Evolutionary conservation across 2,329 filamentous ascomycete species (phyloP).

Genomic region (Sphaerulina vaccinii): DNA sequence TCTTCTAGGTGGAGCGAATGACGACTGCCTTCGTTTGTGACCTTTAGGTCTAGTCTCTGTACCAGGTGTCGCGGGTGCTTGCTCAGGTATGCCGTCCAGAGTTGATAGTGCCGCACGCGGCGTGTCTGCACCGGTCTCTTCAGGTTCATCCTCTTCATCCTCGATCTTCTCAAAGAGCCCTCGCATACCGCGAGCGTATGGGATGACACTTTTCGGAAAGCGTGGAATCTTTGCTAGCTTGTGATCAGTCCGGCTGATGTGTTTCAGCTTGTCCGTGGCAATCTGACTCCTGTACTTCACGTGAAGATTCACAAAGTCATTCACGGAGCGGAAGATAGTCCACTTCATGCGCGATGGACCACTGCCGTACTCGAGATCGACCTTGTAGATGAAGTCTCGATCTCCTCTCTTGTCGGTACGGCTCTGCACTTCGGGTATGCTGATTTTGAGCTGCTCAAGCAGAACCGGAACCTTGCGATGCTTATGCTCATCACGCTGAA

Average conservation of each 20-base stretch:
- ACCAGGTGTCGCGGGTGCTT: slow-evolving; percentile 2
- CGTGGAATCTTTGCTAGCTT: slow-evolving; percentile 75
- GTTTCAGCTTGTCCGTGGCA: slow-evolving; percentile 78
- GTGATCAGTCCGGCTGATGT: slow-evolving; percentile 65
- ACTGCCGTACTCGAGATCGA: slow-evolving; percentile 94
- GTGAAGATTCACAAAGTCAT: slow-evolving; percentile 90
- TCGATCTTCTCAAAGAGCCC: slow-evolving; percentile 61
- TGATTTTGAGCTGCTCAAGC: slow-evolving; percentile 88
- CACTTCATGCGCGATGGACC: slow-evolving; percentile 95
- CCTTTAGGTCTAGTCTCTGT: slow-evolving; percentile 42
- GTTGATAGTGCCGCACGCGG: slow-evolving; percentile 34
- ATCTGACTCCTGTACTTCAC: slow-evolving; percentile 87
- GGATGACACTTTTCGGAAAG: slow-evolving; percentile 86
- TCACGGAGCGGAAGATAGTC: slow-evolving; percentile 82
- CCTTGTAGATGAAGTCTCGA: slow-evolving; percentile 81
- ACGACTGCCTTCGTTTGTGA: slow-evolving; percentile 52
- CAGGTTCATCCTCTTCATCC: slow-evolving; percentile 62
- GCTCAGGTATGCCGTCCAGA: slow-evolving; percentile 6
- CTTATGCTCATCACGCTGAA: slow-evolving; percentile 93
- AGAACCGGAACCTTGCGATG: slow-evolving; percentile 93
- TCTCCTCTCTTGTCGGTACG: slow-evolving; percentile 60
- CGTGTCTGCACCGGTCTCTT: slow-evolving; percentile 49
- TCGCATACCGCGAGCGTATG: slow-evolving; percentile 76
- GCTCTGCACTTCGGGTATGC: slow-evolving; percentile 74
- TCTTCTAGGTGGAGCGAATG: slow-evolving; percentile 58